These are phyloP conservation scores for Mycena venus DNA, from an alignment of 768 basidiomycete species.

Conservation along the genomic window DNA sequence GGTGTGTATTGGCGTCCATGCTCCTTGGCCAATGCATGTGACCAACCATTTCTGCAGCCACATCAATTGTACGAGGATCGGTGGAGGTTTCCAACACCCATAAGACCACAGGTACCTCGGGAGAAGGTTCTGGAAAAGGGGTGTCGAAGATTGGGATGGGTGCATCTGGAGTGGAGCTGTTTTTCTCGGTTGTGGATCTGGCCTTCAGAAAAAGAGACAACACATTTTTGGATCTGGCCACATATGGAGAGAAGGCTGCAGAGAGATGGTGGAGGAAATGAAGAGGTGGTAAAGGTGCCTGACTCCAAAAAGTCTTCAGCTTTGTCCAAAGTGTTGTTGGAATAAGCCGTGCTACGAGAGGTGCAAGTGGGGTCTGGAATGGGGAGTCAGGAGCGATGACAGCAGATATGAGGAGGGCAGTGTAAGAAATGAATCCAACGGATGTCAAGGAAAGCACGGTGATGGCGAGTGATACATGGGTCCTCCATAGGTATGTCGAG, in stretches of 20 bases:
- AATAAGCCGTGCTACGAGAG: neutral
- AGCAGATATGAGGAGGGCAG: neutral
- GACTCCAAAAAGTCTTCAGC: neutral
- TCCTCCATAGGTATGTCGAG: no score
- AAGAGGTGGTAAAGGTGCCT: no score
- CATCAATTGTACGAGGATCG: neutral
- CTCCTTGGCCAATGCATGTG: neutral
- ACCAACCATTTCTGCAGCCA: neutral
- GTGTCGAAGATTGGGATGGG: neutral
- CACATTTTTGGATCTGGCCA: no score
- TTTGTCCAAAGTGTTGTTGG: neutral
- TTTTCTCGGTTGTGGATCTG: no score
- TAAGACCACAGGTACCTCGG: neutral
- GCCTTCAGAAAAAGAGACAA: no score
- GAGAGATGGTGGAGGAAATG: neutral
- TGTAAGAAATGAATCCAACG: neutral
- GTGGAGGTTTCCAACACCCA: conserved; percentile 15
- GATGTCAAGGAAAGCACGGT: neutral
- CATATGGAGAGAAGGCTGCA: no score
- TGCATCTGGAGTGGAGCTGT: no score
- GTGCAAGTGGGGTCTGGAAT: no score
- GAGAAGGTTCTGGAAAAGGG: no score
- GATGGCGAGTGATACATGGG: no score
- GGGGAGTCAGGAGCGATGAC: neutral
- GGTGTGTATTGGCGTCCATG: neutral